These are phyloP conservation scores for Candida easanensis DNA, from an alignment of 805 yeast genomes.

Conservation along the genomic window DNA sequence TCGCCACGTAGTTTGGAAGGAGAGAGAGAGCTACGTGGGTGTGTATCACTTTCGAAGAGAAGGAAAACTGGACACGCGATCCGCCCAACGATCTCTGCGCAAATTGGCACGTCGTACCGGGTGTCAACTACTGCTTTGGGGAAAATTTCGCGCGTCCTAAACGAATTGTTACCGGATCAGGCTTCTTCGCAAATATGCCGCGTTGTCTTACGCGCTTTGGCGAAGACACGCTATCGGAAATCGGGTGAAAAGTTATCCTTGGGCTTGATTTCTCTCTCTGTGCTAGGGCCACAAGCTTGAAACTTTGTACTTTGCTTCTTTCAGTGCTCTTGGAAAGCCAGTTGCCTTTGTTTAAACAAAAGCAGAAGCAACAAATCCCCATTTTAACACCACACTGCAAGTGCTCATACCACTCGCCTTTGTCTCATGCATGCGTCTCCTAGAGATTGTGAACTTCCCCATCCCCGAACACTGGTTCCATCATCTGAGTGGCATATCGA, in stretches of 20 bases:
- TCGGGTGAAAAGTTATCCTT: background rate
- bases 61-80: slow-evolving; percentile 3
- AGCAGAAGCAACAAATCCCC: too few species aligned
- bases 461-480: too few species aligned
- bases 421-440: too few species aligned
- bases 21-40: too few species aligned
- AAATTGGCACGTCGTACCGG: background rate
- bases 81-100: background rate
- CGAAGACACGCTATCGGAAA: background rate
- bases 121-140: slow-evolving; percentile 1
- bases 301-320: too few species aligned
- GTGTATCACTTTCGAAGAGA: background rate
- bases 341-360: too few species aligned
- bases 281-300: too few species aligned
- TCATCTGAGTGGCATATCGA: too few species aligned
- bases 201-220: background rate
- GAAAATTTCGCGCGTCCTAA: slow-evolving; percentile 1
- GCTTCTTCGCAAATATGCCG: background rate
- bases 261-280: background rate
- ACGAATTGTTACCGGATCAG: slow-evolving; percentile 1
- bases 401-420: too few species aligned
- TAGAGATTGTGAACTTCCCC: too few species aligned
- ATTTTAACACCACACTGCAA: too few species aligned
- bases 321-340: too few species aligned
- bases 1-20: background rate